These are phyloP conservation scores for Aegilops tauschii DNA, from an alignment of 176 grass and related monocot genomes.

Conservation along the genomic window DNA sequence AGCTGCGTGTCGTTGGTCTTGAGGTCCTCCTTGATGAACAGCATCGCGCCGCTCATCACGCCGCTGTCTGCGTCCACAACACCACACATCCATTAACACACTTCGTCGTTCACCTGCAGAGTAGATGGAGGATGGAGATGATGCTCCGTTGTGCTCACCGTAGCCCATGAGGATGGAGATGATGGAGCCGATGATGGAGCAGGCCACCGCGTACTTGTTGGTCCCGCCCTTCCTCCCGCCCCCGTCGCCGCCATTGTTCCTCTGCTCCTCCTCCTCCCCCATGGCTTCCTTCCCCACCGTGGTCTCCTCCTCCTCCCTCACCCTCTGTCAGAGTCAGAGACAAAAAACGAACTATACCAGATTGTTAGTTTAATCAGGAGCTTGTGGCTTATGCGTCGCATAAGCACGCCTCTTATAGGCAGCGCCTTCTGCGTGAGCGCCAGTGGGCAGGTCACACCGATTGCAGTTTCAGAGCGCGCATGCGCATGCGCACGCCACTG, in stretches of 20 bases:
- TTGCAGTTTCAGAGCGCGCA: neutral
- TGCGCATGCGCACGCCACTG: neutral
- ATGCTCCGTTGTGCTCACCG: constrained; percentile 18
- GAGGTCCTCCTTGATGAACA: constrained; percentile 67
- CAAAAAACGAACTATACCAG: neutral
- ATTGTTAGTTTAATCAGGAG: neutral
- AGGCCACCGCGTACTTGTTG: constrained; percentile 43
- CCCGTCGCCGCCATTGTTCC: neutral
- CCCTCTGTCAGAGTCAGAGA: neutral
- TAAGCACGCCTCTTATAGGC: neutral
- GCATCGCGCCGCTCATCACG: constrained; percentile 60
- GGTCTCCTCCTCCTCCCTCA: neutral
- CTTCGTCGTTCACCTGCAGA: neutral
- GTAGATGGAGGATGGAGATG: neutral
- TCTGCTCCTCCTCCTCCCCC: constrained; percentile 5
- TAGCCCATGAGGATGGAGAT: constrained; percentile 76
- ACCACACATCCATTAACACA: neutral
- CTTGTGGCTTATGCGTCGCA: neutral
- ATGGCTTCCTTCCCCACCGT: neutral
- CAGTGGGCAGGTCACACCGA: neutral
- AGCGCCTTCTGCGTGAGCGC: neutral
- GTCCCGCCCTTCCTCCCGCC: no score
- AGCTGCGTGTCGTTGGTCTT: constrained; percentile 54
- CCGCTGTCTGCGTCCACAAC: constrained; percentile 33
- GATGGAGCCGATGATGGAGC: constrained; percentile 57